Base-by-base conservation (phyloP, 1,139 yeast genomes). In the Hansenula sp. region DNA sequence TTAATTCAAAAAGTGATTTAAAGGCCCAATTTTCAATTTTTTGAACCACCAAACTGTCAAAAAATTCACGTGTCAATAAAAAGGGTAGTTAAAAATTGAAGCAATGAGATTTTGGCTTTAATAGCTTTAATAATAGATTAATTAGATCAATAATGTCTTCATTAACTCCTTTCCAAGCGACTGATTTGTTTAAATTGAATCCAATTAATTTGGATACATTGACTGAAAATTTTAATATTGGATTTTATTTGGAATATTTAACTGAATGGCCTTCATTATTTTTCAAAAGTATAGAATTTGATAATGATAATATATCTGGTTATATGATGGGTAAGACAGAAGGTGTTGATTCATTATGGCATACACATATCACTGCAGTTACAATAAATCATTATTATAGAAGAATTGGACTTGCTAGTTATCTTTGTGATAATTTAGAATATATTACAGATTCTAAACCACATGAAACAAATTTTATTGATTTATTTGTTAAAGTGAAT, bases 251-350 rank as follows among this genome's bases (percentile, higher is more conserved):
- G 26, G 89, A 87, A 49, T 94, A 94, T 56, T 68, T 94, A 40
- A 73, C 80, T 12, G 72, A 75, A 38, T 90, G 97, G 97, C 97
- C 98, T 4, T 73, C 89, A 26, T 68, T 94, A 42, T 85, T 90
- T 62, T 90, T 89, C 73, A 85, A 87, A 59, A 77, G 90, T 13
- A 64, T 64, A 7, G 77, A 81, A 59, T 44, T 44, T 26, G n/a
- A n/a, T n/a, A 38, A 38, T 12, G 37, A 42, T 26, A 44, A 65
- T 35, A 69, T 76, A 18, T 77, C 82, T 36, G 94, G 92, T 0
- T 84, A 84, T 55, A 82, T 94, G 95, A 81, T 94, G 78, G 98
- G 95, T n/a, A 94, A 94, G 62, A 82, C 95, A 3, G 98, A 94
- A 61, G 98, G 98, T 1, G 66, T 69, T 19, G 77, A 73, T 16